These are phyloP conservation scores for Phytopythium oedochilum DNA, from an alignment of 352 stramenopile species.

Conservation along the genomic window DNA sequence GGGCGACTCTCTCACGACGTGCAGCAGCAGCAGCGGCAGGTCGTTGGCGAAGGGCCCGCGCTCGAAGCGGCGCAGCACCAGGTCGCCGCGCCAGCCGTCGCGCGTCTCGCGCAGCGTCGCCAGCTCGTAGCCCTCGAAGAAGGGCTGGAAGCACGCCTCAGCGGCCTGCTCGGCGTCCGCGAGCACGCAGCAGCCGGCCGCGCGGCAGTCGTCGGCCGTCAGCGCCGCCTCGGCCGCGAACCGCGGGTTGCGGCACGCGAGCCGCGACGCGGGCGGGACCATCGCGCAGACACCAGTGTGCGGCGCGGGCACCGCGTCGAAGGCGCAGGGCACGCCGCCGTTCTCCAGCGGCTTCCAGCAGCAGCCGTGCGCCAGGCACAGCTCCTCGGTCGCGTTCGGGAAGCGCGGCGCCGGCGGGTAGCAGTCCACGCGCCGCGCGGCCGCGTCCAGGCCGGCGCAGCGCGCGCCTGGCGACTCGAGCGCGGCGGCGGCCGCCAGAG, in stretches of 20 bases:
- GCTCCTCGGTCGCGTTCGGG: conserved; percentile 65
- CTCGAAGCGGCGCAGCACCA: conserved; percentile 37
- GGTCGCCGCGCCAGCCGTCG: conserved; percentile 45
- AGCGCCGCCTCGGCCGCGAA: conserved; percentile 26
- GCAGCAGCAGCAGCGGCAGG: conserved; percentile 47
- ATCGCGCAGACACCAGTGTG: conserved; percentile 15
- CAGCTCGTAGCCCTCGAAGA: conserved; percentile 65
- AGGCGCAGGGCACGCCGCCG: conserved; percentile 55
- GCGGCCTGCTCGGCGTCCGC: conserved; percentile 12
- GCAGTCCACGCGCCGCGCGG: conserved; percentile 51
- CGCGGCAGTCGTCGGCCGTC: conserved; percentile 29
- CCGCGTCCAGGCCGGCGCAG: conserved; percentile 26
- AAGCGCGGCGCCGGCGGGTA: conserved; percentile 61
- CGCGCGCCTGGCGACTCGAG: conserved; percentile 13
- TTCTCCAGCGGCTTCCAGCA: conserved; percentile 74
- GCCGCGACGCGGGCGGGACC: conserved; percentile 32
- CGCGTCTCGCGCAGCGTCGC: conserved; percentile 48
- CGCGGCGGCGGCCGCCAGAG: conserved; percentile 1
- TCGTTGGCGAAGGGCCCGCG: conserved; percentile 79
- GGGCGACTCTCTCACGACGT: conserved; percentile 49
- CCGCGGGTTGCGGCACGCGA: conserved; percentile 75
- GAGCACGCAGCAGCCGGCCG: conserved; percentile 75
- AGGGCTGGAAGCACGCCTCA: conserved; percentile 57
- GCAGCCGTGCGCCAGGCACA: conserved; percentile 79
- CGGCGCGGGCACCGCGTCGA: conserved; percentile 25